A percentile compares a stretch with the other conserved stretches of the same genome.
These are phyloP conservation scores for Chamaecrista fasciculata DNA, from an alignment of 306 rosid species.

Conservation along the genomic window DNA sequence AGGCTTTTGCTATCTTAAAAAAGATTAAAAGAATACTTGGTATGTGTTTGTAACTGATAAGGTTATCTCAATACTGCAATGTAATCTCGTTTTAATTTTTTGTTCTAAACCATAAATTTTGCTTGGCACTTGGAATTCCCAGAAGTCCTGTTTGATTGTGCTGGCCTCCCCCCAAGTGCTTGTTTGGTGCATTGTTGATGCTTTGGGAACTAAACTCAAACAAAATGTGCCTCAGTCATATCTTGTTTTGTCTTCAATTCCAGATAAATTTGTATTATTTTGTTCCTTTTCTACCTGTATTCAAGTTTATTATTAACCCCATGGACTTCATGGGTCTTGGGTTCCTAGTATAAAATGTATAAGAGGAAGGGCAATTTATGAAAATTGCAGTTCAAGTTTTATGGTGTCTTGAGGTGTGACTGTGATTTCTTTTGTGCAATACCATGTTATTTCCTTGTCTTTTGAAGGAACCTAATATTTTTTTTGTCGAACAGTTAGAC, in stretches of 20 bases:
- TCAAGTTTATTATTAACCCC: background rate
- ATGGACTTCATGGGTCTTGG: background rate
- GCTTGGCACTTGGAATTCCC: background rate
- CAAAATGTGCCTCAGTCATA: background rate
- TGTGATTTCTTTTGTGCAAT: constrained; percentile 2
- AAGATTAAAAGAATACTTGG: too few species aligned
- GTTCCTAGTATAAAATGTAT: background rate
- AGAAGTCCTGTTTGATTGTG: background rate
- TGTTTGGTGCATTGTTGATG: background rate
- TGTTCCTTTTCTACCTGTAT: background rate
- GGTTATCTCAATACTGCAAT: background rate
- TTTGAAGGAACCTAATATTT: background rate
- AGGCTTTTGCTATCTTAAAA: background rate
- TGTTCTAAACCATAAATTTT: background rate
- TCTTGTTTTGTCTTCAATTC: background rate
- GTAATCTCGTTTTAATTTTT: background rate
- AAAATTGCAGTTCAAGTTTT: background rate
- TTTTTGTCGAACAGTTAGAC: background rate
- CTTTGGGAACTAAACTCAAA: background rate
- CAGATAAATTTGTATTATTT: background rate
- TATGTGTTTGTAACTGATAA: background rate
- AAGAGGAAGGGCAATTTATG: background rate
- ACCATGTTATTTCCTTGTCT: background rate
- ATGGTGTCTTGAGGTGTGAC: background rate
- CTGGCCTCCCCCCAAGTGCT: background rate